Evolutionary conservation across 2,329 filamentous ascomycete species (phyloP), one percentile per base, ranked within the genome.

Genomic region (Stemphylium beticola): DNA sequence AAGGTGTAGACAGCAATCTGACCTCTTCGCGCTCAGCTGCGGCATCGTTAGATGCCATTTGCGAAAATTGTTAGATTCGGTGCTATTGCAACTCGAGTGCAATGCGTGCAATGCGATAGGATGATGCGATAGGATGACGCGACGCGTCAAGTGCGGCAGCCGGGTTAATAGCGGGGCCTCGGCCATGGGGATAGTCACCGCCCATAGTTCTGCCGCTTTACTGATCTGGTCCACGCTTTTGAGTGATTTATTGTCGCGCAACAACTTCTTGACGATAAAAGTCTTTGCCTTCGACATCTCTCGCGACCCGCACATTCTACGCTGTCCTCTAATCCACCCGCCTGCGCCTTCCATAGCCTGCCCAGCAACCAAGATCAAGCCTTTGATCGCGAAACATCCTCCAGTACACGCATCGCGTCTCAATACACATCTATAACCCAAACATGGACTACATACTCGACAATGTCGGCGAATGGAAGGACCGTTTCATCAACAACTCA

Each of bases 401-500:
- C 14, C 39, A 41, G 34, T 22, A 29, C 41, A 38, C 32, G 49
- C 34, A 22, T 33, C 20, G 49, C 18, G 18, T 32, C 48, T 29
- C 31, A 31, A 31, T 17, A 44, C 43, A 37, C 49, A 33, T 15
- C 18, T 34, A 31, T 31, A 53, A 33, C 31, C 26, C 47, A 48
- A 49, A 42, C 24, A 62, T 64, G 62, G 59, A 66, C 52, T 59
- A 60, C 53, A 56, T 65, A 50, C 33, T 67, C 50, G 62, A 65
- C 32, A 61, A 63, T 20, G 48, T 76, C 48, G 57, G 62, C 47
- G 69, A 67, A 40, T 76, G 73, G 68, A 66, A 64, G 46, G 58
- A 68, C 53, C 76, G 76, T 59, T 68, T 77, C 55, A 57, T 67
- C 55, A 70, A 66, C 61, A 82, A 82, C 66, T 62, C 77, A 50